These are phyloP conservation scores for Babesia divergens DNA, from an alignment of 169 alveolate species.

Conservation along the genomic window DNA sequence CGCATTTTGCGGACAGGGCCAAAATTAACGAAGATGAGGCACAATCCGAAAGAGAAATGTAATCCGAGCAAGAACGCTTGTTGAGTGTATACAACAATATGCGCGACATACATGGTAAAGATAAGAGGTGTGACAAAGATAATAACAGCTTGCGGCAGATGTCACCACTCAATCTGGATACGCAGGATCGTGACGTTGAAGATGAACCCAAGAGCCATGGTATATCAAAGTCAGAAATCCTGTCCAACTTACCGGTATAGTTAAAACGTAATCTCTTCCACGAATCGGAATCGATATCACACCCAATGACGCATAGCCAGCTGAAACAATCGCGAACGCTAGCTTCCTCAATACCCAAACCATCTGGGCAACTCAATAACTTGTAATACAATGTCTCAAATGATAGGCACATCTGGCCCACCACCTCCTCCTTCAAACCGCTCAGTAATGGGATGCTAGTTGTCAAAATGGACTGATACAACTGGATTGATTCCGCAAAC, in stretches of 20 bases:
- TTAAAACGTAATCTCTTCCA: constrained; percentile 24
- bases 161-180: constrained; percentile 17
- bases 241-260: constrained; percentile 4
- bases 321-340: constrained; percentile 42
- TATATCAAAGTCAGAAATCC: constrained; percentile 42
- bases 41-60: not conserved
- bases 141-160: constrained; percentile 24
- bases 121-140: constrained; percentile 24
- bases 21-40: constrained; percentile 5
- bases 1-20: constrained; percentile 22
- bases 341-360: not conserved
- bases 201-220: constrained; percentile 63
- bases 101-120: constrained; percentile 9
- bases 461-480: constrained; percentile 50
- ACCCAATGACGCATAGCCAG: constrained; percentile 57
- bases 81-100: not conserved
- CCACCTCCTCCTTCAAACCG: constrained; percentile 60
- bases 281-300: constrained; percentile 37
- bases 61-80: constrained; percentile 5
- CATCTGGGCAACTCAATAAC: not conserved
- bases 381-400: constrained; percentile 24
- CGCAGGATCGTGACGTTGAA: constrained; percentile 22
- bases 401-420: constrained; percentile 19
- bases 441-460: constrained; percentile 32
- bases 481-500: constrained; percentile 59